Evolutionary conservation across 2,329 filamentous ascomycete genomes (phyloP).

Genomic region (Colletotrichum godetiae): DNA sequence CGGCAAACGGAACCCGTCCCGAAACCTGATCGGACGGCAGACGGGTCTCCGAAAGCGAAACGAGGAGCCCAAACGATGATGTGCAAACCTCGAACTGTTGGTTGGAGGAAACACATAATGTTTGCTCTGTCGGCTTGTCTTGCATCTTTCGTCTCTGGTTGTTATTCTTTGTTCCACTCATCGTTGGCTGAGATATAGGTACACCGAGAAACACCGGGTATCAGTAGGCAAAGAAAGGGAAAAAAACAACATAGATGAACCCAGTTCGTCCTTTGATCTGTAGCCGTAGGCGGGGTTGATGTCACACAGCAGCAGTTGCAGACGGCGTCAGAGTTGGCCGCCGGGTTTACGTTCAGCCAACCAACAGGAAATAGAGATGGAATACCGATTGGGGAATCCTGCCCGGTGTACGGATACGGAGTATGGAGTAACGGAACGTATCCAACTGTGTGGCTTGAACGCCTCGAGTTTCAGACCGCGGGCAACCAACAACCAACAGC

Average conservation of each 20-base stretch:
- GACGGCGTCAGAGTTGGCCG: neutral
- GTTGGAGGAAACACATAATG: neutral
- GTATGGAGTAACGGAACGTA: neutral
- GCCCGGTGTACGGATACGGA: too few species aligned
- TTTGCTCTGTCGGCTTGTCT: neutral
- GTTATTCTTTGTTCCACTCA: neutral
- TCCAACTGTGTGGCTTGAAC: constrained; percentile 18
- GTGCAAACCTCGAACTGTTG: neutral
- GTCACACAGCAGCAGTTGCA: neutral
- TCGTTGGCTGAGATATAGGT: neutral
- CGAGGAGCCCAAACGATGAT: neutral
- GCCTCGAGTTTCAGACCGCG: constrained; percentile 17
- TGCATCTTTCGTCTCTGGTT: neutral
- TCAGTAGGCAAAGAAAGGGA: neutral
- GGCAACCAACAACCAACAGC: neutral
- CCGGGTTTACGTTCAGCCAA: neutral
- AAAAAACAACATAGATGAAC: neutral
- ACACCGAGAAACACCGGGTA: neutral
- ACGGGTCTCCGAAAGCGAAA: constrained; percentile 4
- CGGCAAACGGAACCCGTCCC: neutral
- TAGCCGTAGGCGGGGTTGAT: neutral
- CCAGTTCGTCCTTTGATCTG: constrained; percentile 6
- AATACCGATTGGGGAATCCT: neutral
- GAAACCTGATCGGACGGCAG: constrained; percentile 20
- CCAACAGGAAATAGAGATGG: neutral